Base-by-base conservation (phyloP, 2,329 filamentous ascomycete genomes). In the Penicillium aurantiogriseum region DNA sequence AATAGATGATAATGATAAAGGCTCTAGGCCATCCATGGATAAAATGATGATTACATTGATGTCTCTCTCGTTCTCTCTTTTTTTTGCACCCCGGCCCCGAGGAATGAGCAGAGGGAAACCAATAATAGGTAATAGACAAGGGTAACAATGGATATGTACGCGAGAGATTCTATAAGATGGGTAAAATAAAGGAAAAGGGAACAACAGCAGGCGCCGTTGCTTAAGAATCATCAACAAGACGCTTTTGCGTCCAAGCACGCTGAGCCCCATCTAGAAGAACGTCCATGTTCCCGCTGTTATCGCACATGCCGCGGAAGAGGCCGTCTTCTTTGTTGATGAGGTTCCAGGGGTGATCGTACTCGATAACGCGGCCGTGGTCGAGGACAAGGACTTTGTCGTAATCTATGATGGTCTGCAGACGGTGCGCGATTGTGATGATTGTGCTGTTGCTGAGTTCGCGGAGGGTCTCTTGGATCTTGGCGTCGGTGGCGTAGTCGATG, bases 341-440 rank as follows among this genome's bases (percentile, higher is more conserved):
- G 65, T 91, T 87, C 79, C 88, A 92, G 0, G 94, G 94, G 69
- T 96, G 89, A n/a, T 87, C 94, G 71, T 85, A 99, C 76, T 99
- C 93, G 5, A 94, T 83, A 21, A 97, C 88, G 58, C 84, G 77
- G 10, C 94, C 94, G 72, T 92, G 91, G 69, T 99, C 94, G 5
- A 99, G 81, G 13, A 99, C 92, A 17, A 99, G 80, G 15, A 99
- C 93, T 79, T 96, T 96, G 78, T 99, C 94, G 70, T 97, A 99
- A 73, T 99, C 94, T 29, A 94, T 92, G 74, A 99, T 97, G 0
- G 94, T 99, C 72, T 96, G 92, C 63, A 99, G 81, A 19, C 94
- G 86, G 76, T 99, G 94, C 0, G 94, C 94, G 69, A 99, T 97
- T 0, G 94, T 97, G 71, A 97, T 90, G 59, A 95, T 96, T 0